Base-by-base conservation (phyloP, 129 eudicot species). In the Mikania micrantha region DNA sequence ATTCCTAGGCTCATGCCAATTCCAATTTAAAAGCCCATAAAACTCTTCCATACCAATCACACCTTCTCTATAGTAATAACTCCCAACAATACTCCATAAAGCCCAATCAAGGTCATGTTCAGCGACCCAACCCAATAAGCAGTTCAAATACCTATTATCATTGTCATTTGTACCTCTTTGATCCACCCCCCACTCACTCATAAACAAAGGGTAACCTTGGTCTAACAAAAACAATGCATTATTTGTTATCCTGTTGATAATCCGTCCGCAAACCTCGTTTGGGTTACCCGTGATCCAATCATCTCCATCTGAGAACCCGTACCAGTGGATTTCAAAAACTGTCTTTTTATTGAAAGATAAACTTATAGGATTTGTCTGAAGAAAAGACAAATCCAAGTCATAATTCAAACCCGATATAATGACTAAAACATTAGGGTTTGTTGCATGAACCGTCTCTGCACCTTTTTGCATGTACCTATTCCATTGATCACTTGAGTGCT, bases 101-200 rank as follows among this genome's bases (percentile, higher is more conserved):
- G 98, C 94, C 88, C 94, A 88, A 47, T 91, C 97, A 61, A 88
- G 69, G 62, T 91, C 97, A 74, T 71, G 41, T 49, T 88, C 88
- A 66, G 90, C 90, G 4, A 84, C 90, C 88, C 82, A 79, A 5
- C 87, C 96, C 82, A 83, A 52, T 64, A 91, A 83, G 63, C 98
- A 91, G 58, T 84, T 80, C 22, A 88, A 71, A 79, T 60, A 91
- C 82, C 90, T 78, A 69, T 91, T 85, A 50, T 85, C 98, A 80
- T 88, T 88, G 27, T 78, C 94, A 82, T 84, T 81, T 2, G 69
- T 85, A 20, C 90, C 98, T 57, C 87, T 85, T 65, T 69, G 78
- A 62, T 91, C 98, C 13, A 85, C 67, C 3, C 96, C 98, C 76
- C 85, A 91, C 71, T 91, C 95, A 69, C 96, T 91, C 67, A 88